Base-by-base conservation (phyloP, 1,284 basidiomycete genomes). In the Boletus semigastroideus region DNA sequence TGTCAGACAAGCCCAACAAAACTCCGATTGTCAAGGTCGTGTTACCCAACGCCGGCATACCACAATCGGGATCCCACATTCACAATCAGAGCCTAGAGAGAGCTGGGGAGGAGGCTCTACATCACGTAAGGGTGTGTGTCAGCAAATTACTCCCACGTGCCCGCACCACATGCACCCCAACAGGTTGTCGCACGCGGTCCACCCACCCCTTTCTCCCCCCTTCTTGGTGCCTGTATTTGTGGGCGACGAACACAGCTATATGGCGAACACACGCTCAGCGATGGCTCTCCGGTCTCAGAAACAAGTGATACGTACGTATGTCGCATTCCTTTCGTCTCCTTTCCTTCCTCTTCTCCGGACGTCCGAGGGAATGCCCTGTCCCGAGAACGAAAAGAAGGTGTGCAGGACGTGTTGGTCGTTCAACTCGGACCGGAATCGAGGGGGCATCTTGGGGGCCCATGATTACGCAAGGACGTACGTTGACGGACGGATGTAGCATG, bases 351-450 rank as follows among this genome's bases (percentile, higher is more conserved):
- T 59, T 48, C 42, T 50, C 50, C 59, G 61, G 37, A 55, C 25
- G 9, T 66, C 61, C 61, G 64, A 66, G 63, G 60, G 42, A 43
- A 48, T 46, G 50, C 45, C 28, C 13, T 33, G 40, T 22, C 22
- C 22, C 3, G 5, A 5, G 5, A 22, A 22, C 22, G 22, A 22
- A 22, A 22, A 22, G 22, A 22, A 46, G 38, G 37, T 19, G 33
- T 11, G 17, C 5, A 10, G 7, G 36, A 11, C 34, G 52, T 25
- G 4, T 22, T 14, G 14, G 22, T 22, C 22, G 22, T 22, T 30
- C 30, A 36, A 34, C 27, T 33, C 42, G 36, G 41, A 13, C 51
- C 51, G 55, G 45, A 28, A 48, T 50, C 14, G 8, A 41, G 31
- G 37, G n/a, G 22, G 31, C 31, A 28, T 31, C 14, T 16, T 41